phyloP scores from a whole-genome alignment of 352 stramenopile species.

The Phytophthora meadii region DNA sequence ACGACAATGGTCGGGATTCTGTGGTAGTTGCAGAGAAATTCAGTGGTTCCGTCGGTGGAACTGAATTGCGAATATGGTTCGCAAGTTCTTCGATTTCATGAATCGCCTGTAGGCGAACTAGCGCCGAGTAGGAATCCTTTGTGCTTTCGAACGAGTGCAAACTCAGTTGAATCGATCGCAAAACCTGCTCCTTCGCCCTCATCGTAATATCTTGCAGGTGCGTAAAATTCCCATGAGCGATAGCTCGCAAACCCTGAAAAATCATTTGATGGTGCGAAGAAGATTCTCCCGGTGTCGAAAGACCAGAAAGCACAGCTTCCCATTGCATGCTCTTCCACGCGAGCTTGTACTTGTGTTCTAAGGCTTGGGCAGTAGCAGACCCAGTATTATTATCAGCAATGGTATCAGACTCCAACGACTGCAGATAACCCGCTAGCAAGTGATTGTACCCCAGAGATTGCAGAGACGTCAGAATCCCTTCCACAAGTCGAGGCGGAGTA shows the following conservation, averaged over 20 bases:
- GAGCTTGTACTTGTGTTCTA: conserved; percentile 77
- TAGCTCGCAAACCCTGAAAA: conserved; percentile 61
- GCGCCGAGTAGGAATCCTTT: conserved; percentile 59
- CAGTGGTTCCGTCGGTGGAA: not conserved
- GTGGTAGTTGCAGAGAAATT: conserved; percentile 3
- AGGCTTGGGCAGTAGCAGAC: conserved; percentile 23
- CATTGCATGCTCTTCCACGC: conserved; percentile 87
- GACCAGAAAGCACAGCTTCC: conserved; percentile 47
- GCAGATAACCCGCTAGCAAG: conserved; percentile 65
- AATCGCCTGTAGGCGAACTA: conserved; percentile 68
- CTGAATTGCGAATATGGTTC: conserved; percentile 14
- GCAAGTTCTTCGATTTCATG: conserved; percentile 67
- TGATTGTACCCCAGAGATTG: conserved; percentile 79
- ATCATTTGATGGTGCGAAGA: conserved; percentile 68
- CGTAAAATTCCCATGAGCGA: conserved; percentile 59
- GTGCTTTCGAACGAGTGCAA: conserved; percentile 75
- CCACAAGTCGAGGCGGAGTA: conserved; percentile 26
- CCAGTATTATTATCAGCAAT: not conserved
- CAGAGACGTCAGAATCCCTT: conserved; percentile 71
- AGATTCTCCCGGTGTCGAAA: conserved; percentile 12
- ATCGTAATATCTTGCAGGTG: conserved; percentile 44
- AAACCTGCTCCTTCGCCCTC: conserved; percentile 55
- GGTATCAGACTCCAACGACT: conserved; percentile 33
- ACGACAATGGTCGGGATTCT: conserved; percentile 23
- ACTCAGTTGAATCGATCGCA: conserved; percentile 64